Conservation (phyloP, 2,329 filamentous ascomycete genomes). For the Tolypocladium tundrense region DNA sequence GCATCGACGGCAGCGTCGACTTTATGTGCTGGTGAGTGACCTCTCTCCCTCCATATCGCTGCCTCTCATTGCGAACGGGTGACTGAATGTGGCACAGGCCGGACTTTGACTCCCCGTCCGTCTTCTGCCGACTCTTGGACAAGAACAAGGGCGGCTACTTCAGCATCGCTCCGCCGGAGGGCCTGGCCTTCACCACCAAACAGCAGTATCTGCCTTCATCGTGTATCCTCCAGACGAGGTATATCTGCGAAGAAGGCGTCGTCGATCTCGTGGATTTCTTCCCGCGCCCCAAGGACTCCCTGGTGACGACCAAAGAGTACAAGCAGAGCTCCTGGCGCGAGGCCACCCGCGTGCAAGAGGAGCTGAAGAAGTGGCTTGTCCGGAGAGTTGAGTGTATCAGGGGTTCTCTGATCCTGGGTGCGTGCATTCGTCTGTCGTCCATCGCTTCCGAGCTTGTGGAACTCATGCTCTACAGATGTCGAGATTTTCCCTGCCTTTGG, state of each 20-base stretch:
- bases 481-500: slow-evolving; percentile 65
- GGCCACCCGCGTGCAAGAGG: slow-evolving; percentile 42
- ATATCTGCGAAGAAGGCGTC: slow-evolving; percentile 65
- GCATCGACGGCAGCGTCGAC: slow-evolving; percentile 63
- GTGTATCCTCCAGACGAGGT: slow-evolving; percentile 68
- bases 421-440: not conserved
- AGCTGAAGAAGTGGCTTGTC: slow-evolving; percentile 62
- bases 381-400: slow-evolving; percentile 64
- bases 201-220: slow-evolving; percentile 68
- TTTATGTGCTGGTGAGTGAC: slow-evolving; percentile 62
- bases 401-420: slow-evolving; percentile 51
- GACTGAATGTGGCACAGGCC: slow-evolving; percentile 37
- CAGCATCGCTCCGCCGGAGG: slow-evolving; percentile 47
- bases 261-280: slow-evolving; percentile 69
- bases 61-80: not conserved
- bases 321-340: slow-evolving; percentile 44
- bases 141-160: slow-evolving; percentile 67
- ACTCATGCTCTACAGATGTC: slow-evolving; percentile 33
- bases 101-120: slow-evolving; percentile 65
- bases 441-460: not conserved
- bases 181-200: slow-evolving; percentile 54
- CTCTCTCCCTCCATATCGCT: not conserved
- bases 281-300: slow-evolving; percentile 53
- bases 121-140: slow-evolving; percentile 67
- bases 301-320: slow-evolving; percentile 35